phyloP scores from a whole-genome alignment of 306 rosid species.

The Vigna nakashimae region DNA sequence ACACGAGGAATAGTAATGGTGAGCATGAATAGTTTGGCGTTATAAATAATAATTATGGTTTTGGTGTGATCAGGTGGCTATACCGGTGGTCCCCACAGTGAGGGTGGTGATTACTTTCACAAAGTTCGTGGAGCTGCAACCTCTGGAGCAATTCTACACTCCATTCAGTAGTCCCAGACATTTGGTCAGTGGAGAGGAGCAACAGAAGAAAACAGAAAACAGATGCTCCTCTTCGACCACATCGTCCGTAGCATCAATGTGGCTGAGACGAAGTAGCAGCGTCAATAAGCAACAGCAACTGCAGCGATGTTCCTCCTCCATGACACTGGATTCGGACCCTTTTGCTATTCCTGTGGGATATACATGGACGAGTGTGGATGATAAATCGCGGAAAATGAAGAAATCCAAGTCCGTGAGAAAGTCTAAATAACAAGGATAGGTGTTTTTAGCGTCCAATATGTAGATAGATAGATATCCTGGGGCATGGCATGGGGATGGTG shows the following conservation, averaged over 20 bases:
- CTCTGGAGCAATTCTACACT: constrained; percentile 77
- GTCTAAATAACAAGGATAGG: constrained; percentile 43
- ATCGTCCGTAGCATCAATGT: constrained; percentile 43
- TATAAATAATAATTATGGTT: constrained; percentile 1
- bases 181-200: constrained; percentile 47
- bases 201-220: constrained; percentile 41
- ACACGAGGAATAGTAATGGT: neutral
- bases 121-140: constrained; percentile 83
- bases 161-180: constrained; percentile 86
- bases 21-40: no score
- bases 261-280: constrained; percentile 76
- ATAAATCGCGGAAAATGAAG: constrained; percentile 72
- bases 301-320: constrained; percentile 39
- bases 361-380: constrained; percentile 72
- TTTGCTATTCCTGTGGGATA: constrained; percentile 90
- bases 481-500: constrained; percentile 5
- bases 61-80: constrained; percentile 68
- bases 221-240: neutral
- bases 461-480: constrained; percentile 40
- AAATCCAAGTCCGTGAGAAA: constrained; percentile 77
- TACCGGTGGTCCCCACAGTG: constrained; percentile 92
- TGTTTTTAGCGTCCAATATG: constrained; percentile 12
- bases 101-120: constrained; percentile 92
- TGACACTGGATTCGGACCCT: constrained; percentile 65
- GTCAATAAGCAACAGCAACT: constrained; percentile 49